Conservation (phyloP, 2,329 filamentous ascomycete species). For the Colletotrichum theobromicola region DNA sequence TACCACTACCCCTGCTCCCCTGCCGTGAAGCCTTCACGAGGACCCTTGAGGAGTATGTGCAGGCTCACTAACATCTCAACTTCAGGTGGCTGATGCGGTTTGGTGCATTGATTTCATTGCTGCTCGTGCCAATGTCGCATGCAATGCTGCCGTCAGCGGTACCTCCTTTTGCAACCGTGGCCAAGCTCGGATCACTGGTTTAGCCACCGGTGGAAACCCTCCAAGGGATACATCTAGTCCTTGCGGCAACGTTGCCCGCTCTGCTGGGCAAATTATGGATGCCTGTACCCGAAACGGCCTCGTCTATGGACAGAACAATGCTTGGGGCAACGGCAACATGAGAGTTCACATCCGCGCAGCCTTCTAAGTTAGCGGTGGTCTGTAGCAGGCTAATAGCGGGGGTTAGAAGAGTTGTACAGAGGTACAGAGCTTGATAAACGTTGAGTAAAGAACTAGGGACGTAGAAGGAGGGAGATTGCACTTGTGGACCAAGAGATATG, state of each 20-base stretch:
- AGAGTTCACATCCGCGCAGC: background rate
- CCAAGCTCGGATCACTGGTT: constrained; percentile 6
- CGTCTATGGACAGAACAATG: background rate
- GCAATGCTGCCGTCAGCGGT: constrained; percentile 2
- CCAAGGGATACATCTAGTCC: background rate
- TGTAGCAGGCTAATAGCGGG: too few species aligned
- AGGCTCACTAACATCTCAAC: background rate
- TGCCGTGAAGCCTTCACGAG: background rate
- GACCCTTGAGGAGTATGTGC: background rate
- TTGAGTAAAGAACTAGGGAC: background rate
- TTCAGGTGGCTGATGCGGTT: constrained; percentile 2
- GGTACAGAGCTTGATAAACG: background rate
- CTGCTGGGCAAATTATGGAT: constrained; percentile 5
- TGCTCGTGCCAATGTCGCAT: constrained; percentile 4
- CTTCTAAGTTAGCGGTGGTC: background rate
- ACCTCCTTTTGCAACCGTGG: constrained; percentile 7
- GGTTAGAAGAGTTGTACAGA: background rate
- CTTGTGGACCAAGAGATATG: background rate
- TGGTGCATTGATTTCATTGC: constrained; percentile 17
- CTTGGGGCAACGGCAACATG: constrained; percentile 6
- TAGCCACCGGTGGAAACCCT: background rate
- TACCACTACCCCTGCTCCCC: background rate
- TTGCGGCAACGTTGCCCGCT: constrained; percentile 10
- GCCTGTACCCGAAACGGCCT: constrained; percentile 5
- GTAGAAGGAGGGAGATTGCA: background rate